A percentile compares a stretch with the other conserved stretches of the same genome.
phyloP scores from a whole-genome alignment of 495 filamentous ascomycete genomes.

The Podospora sp. region DNA sequence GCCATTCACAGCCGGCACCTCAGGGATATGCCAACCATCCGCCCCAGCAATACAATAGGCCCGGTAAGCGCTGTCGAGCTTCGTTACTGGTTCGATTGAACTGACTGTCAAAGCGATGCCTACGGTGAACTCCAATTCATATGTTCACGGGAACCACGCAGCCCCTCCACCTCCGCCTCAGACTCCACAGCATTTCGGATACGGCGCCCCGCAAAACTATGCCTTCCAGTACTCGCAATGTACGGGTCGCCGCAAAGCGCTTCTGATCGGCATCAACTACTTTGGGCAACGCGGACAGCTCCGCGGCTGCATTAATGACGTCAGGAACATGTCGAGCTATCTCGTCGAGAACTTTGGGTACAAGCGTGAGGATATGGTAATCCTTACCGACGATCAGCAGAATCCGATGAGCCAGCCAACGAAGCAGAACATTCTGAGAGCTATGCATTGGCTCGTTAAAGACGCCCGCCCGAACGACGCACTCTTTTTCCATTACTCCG shows the following conservation, averaged over 20 bases:
- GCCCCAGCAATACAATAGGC: slow-evolving; percentile 43
- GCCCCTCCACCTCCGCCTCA: slow-evolving; percentile 64
- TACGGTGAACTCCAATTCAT: slow-evolving; percentile 53
- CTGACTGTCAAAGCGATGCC: slow-evolving; percentile 43
- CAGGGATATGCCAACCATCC: slow-evolving; percentile 45
- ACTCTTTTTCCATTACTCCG: slow-evolving; percentile 98
- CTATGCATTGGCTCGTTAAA: slow-evolving; percentile 99
- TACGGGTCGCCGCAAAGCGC: slow-evolving; percentile 85
- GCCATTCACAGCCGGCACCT: slow-evolving; percentile 40
- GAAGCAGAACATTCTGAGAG: slow-evolving; percentile 91
- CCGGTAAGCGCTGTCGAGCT: slow-evolving; percentile 36
- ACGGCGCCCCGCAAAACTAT: slow-evolving; percentile 77
- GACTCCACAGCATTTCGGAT: slow-evolving; percentile 67
- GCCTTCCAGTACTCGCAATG: slow-evolving; percentile 91
- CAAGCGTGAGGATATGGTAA: slow-evolving; percentile 96
- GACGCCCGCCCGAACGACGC: slow-evolving; percentile 93
- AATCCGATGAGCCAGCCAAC: slow-evolving; percentile 97
- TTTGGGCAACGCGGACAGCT: slow-evolving; percentile 91
- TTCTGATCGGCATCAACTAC: slow-evolving; percentile 98
- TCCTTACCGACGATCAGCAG: slow-evolving; percentile 95
- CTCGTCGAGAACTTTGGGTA: slow-evolving; percentile 91
- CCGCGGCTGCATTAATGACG: slow-evolving; percentile 96
- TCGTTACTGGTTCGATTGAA: slow-evolving; percentile 4
- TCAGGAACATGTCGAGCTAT: slow-evolving; percentile 95
- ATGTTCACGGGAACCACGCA: slow-evolving; percentile 52